Conservation (phyloP, 306 rosid species). For the Heteromeles arbutifolia region DNA sequence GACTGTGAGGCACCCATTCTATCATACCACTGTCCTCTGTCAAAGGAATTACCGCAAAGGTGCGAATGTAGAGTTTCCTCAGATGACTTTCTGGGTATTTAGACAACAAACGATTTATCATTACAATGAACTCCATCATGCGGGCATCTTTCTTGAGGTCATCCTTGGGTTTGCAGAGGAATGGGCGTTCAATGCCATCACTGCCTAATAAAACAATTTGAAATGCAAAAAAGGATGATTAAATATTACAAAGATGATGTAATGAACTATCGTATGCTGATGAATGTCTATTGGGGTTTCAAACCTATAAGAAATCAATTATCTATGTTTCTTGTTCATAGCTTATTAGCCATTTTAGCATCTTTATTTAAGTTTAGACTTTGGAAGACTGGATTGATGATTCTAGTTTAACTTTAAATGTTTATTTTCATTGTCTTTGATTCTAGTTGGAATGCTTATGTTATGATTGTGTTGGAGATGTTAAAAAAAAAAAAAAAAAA, state of each 20-base stretch:
- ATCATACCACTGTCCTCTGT: conserved; percentile 98
- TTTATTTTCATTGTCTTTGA: no score
- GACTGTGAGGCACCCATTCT: conserved; percentile 96
- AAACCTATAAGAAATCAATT: neutral
- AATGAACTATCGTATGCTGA: conserved; percentile 5
- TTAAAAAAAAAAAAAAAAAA: no score
- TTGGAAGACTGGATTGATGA: no score
- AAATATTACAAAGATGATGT: conserved; percentile 15
- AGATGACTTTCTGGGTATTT: conserved; percentile 90
- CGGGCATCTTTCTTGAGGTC: conserved; percentile 97
- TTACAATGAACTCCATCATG: conserved; percentile 99
- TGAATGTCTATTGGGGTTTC: neutral
- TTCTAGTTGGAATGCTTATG: no score
- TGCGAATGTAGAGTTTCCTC: conserved; percentile 91
- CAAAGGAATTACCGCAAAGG: conserved; percentile 91
- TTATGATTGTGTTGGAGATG: no score
- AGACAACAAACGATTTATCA: conserved; percentile 77
- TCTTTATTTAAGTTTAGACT: neutral
- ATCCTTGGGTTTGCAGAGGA: conserved; percentile 97
- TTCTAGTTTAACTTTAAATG: no score
- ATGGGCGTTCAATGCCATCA: conserved; percentile 81
- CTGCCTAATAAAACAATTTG: conserved; percentile 86
- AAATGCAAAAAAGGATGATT: conserved; percentile 12
- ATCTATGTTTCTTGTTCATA: neutral
- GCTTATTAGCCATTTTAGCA: neutral